phyloP scores from a whole-genome alignment of 805 yeast genomes.

The Saccharomyces paradoxus region DNA sequence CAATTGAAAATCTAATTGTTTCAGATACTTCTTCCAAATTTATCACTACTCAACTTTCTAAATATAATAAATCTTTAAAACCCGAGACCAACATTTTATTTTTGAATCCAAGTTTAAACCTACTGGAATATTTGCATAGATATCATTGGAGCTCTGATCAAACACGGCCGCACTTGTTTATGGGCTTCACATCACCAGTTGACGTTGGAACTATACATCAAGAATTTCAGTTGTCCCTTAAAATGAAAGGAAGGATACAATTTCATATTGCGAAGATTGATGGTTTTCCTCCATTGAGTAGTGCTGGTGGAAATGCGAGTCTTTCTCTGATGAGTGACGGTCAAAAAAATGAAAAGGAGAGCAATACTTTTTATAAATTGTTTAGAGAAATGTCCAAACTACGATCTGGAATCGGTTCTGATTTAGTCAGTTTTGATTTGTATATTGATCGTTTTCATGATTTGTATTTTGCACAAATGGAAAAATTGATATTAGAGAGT shows the following conservation, averaged over 20 bases:
- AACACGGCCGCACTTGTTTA: constrained; percentile 48
- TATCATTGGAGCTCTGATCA: constrained; percentile 44
- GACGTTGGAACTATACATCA: neutral
- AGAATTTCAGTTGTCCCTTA: neutral
- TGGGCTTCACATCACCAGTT: constrained; percentile 34
- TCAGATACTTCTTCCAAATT: constrained; percentile 52
- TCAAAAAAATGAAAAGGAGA: constrained; percentile 1
- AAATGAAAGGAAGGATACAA: neutral
- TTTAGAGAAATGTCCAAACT: constrained; percentile 1
- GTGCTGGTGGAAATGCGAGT: neutral
- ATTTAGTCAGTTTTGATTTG: neutral
- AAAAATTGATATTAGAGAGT: constrained; percentile 18
- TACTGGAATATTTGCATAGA: constrained; percentile 39
- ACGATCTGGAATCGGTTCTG: neutral
- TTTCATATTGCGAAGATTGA: neutral
- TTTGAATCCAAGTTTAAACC: constrained; percentile 68
- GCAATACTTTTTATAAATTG: constrained; percentile 4
- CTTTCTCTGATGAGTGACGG: neutral
- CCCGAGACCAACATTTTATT: constrained; percentile 49
- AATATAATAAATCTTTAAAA: constrained; percentile 36
- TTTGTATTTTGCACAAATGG: constrained; percentile 15
- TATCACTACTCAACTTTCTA: constrained; percentile 42
- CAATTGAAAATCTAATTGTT: constrained; percentile 47
- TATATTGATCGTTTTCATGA: constrained; percentile 5
- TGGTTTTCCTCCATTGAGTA: neutral